These are phyloP conservation scores for Globomyces sp. DNA, from an alignment of 371 early-diverging fungal species.

Conservation along the genomic window DNA sequence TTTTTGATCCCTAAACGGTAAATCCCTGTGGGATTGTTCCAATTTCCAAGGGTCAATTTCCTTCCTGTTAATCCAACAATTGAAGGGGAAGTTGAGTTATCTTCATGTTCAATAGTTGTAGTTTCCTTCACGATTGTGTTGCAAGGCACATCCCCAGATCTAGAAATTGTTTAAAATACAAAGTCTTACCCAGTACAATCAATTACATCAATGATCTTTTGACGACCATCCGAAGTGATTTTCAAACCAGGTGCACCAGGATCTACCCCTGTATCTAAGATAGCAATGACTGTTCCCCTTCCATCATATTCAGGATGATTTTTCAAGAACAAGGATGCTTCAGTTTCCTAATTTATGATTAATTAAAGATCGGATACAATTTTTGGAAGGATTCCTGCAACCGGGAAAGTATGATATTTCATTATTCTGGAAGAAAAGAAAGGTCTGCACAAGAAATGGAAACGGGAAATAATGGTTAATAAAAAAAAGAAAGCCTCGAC, in stretches of 20 bases:
- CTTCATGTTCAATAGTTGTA: constrained; percentile 35
- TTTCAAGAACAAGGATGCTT: constrained; percentile 4
- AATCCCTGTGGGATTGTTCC: constrained; percentile 71
- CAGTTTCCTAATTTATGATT: not conserved
- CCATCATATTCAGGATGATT: constrained; percentile 67
- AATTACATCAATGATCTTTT: constrained; percentile 87
- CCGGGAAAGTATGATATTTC: constrained; percentile 10
- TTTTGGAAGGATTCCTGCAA: constrained; percentile 5
- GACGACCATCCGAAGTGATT: constrained; percentile 78
- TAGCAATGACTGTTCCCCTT: constrained; percentile 82
- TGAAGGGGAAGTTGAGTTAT: constrained; percentile 36
- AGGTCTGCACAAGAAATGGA: too few species aligned
- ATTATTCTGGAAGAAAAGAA: not conserved
- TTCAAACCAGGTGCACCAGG: constrained; percentile 77
- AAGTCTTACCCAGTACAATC: constrained; percentile 85
- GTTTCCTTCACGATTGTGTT: constrained; percentile 56
- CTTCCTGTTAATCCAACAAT: constrained; percentile 77
- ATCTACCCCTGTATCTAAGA: constrained; percentile 90
- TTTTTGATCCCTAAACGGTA: constrained; percentile 83
- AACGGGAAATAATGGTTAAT: too few species aligned
- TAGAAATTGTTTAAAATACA: not conserved
- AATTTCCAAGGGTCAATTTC: constrained; percentile 63
- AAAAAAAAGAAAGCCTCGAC: too few species aligned
- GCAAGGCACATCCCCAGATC: constrained; percentile 69
- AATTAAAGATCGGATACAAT: not conserved